Base-by-base conservation (phyloP, 352 stramenopile genomes). In the Halophytophthora polymorphica region DNA sequence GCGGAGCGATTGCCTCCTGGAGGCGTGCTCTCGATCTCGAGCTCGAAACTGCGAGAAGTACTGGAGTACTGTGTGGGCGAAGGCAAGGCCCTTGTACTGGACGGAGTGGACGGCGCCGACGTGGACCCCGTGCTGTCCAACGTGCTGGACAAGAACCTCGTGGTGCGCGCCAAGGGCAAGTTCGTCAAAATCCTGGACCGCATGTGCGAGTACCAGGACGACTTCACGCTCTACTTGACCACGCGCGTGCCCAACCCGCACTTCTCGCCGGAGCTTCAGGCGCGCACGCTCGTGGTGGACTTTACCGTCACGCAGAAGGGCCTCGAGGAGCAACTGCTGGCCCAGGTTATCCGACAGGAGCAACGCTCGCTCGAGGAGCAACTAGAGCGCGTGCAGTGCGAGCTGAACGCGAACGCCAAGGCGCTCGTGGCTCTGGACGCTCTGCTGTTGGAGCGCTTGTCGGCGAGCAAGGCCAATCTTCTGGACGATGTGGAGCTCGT, bases 261-360 rank as follows among this genome's bases (percentile, higher is more conserved):
- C 34, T 90, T 89, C 40, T 70, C 75, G 5, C 82, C 82, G 1
- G 82, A 92, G 49, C 41, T 91, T 2, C 77, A 91, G 25, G 77
- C 75, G 6, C 71, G 76, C 0, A 77, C 75, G 13, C 73, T 83
- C 52, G 65, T 90, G 15, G 78, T 97, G 12, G 87, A 97, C 52
- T 97, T 97, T 53, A 97, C 88, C 0, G 90, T 97, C 15, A 97
- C 90, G 15, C 79, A 93, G 58, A 79, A 84, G 43, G 90, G 90
- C 3, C 59, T 97, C 1, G 90, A 97, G 48, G 90, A 97, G 57
- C 90, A 97, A 52, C 62, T 97, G 4, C 65, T 97, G 1, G 89
- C 84, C 11, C 69, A 85, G n/a, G 87, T 97, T 17, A 97, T 97
- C 47, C 83, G 92, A 45, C 89, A 96, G 50, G 90, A 98, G 48